Base-by-base conservation (phyloP, 768 basidiomycete species). In the Tulasnella sp. region DNA sequence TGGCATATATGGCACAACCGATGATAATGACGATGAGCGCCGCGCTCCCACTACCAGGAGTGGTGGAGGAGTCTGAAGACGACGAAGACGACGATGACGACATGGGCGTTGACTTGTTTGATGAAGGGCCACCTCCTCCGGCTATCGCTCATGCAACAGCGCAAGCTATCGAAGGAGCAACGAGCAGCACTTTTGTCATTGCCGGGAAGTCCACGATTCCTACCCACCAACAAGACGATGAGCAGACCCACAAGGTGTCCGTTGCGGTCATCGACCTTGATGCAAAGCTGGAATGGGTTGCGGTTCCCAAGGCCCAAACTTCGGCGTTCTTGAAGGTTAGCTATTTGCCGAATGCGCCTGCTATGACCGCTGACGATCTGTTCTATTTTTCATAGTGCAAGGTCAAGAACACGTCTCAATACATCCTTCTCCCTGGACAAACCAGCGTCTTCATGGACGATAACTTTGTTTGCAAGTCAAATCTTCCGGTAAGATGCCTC, bases 391-490 rank as follows among this genome's bases (percentile, higher is more conserved):
- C n/a, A n/a, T n/a, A n/a, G n/a, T n/a, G n/a, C n/a, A 72, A 73
- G 22, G 40, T 77, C 34, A 77, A 39, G 36, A 77, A 77, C 67
- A 71, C 71, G 29, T 77, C 73, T 9, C 12, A 25, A 17, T 76
- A 75, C 34, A 76, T 70, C 40, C 70, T 78, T 29, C 74, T 78
- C 12, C 39, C 75, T 8, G 78, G 78, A 25, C 76, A 67, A 14
- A 52, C 45, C n/a, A 79, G 67, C 71, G 77, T 79, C 39, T 79
- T 75, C 74, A 69, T 79, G 67, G 78, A 79, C 67, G 78, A 77
- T 29, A 78, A 75, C 74, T 79, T 79, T 58, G 58, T 78, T 40
- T 77, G 78, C 77, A 79, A 79, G 74, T 77, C 78, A 3, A 25
- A 68, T 19, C 25, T 79, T 36, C 78, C 78, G 7, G 73, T 74